Base-by-base conservation (phyloP, 106 monocot genomes). In the Dendrobium chrysotoxum region DNA sequence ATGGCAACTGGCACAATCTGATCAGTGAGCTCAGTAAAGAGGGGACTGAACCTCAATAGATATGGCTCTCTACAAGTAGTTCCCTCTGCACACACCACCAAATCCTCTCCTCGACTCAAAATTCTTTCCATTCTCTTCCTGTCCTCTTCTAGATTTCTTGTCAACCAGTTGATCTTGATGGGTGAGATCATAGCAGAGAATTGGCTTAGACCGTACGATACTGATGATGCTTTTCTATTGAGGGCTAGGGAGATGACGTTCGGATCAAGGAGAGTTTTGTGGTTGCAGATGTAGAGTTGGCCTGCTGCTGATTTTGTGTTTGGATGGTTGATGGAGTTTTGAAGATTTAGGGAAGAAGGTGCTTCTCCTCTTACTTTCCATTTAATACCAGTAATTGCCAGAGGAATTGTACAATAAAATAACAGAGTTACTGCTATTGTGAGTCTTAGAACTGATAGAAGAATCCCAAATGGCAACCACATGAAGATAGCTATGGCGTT, bases 21-120 rank as follows among this genome's bases (percentile, higher is more conserved):
- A 23, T 80, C 87, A 1, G 88, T 67, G 26, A 93, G 70, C 92
- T 96, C 96, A 0, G 93, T 87, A 74, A 96, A 96, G 25, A 94
- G 77, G 7, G 93, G 87, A 83, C 96, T 96, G 81, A 96, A 96
- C 67, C 93, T 78, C 45, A 96, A 85, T 10, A 96, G 83, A 75
- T 87, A 92, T n/a, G 93, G 90, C 81, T 96, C 93, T 16, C 96
- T 78, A 81, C 96, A 96, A 2, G 96, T 96, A 0, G 96, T 96
- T 45, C 96, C 96, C 70, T 96, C 96, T 4, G 96, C 91, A 85
- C 91, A 93, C 5, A 96, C 88, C 16, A 85, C 89, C 8, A 96
- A 65, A 46, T 88, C 88, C 4, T 88, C 88, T 26, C 86, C 88
- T 26, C 38, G 13, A 15, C 90, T 46, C 26, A 85, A 40, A 35